Base-by-base conservation (phyloP, 2,329 filamentous ascomycete species). In the Xylariales sp. region DNA sequence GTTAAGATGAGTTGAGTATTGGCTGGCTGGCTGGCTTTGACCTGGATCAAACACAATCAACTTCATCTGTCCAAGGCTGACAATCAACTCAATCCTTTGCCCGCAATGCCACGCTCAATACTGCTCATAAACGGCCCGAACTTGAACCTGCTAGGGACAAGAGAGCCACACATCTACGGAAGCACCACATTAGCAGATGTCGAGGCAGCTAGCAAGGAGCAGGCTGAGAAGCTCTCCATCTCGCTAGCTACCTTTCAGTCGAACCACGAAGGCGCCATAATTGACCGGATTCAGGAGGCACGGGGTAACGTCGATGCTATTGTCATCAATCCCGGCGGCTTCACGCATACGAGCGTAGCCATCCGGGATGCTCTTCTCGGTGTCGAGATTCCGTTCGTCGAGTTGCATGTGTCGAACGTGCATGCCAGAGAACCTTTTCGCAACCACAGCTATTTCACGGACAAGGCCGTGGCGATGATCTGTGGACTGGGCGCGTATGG, bases 101-200 rank as follows among this genome's bases (percentile, higher is more conserved):
- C n/a, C n/a, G n/a, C n/a, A n/a, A 40, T 40, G 38, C 10, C 39
- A 14, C 63, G 61, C 43, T 60, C 55, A 40, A 80, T 88, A 56
- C 80, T 88, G 51, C 71, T 88, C 50, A 80, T 89, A 68, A 88
- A 88, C 62, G 85, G 86, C n/a, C 84, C 85, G 22, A 90, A 90
- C 61, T 81, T 90, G 53, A 89, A 89, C 65, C 80, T 90, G 37
- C 75, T 90, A 21, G 86, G 86, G 25, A 83, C 78, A 10, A 74
- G 86, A 16, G 85, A 91, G 59, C 85, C 86, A 12, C 66, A 79
- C 20, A 74, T 88, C 53, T 89, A 90, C 66, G 86, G 86, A 56
- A 71, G 68, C 46, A 80, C 79, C 1, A 88, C 84, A 0, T 78
- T 90, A 10, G 38, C 67, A 15, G 76, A 86, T 49, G 73, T 90